Evolutionary conservation across 306 rosid genomes (phyloP).

Genomic region (Corylus heterophylla): DNA sequence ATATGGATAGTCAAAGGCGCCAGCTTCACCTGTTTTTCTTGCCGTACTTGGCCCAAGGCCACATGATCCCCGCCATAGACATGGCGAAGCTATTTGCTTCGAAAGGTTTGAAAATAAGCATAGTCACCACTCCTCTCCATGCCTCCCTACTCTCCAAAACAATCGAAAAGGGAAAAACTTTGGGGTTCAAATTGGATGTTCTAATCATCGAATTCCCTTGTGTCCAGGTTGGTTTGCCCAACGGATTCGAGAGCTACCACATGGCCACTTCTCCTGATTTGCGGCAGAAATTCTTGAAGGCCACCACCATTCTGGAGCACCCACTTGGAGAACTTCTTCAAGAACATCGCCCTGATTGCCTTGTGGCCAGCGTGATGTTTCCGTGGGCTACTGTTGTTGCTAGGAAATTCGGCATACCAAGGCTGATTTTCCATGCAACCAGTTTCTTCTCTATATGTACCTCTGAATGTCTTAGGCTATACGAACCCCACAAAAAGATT

Average conservation of each 20-base stretch:
- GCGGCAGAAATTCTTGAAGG: slow-evolving; percentile 20
- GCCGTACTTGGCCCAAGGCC: slow-evolving; percentile 37
- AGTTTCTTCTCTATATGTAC: slow-evolving; percentile 50
- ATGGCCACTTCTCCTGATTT: neutral
- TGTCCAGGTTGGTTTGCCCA: slow-evolving; percentile 43
- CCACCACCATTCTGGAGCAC: slow-evolving; percentile 30
- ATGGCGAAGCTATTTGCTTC: slow-evolving; percentile 36
- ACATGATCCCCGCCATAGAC: slow-evolving; percentile 34
- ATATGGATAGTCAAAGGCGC: neutral
- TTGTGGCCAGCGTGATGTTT: slow-evolving; percentile 48
- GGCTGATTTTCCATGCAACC: slow-evolving; percentile 51
- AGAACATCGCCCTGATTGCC: slow-evolving; percentile 42
- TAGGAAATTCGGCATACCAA: slow-evolving; percentile 46
- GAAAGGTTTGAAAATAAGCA: slow-evolving; percentile 27
- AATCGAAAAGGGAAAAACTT: neutral
- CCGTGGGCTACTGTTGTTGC: slow-evolving; percentile 54
- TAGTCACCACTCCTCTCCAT: slow-evolving; percentile 35
- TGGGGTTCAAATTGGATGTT: neutral
- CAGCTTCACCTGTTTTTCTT: slow-evolving; percentile 35
- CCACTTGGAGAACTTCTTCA: slow-evolving; percentile 43
- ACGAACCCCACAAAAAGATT: slow-evolving; percentile 48
- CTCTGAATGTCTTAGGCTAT: slow-evolving; percentile 5
- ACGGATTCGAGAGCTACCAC: slow-evolving; percentile 48
- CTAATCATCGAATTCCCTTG: slow-evolving; percentile 37
- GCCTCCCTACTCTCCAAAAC: slow-evolving; percentile 18